Percentiles rank a stretch among this genome's conserved stretches.
phyloP scores from a whole-genome alignment of 2,329 filamentous ascomycete species.

The Monosporascus sp. region DNA sequence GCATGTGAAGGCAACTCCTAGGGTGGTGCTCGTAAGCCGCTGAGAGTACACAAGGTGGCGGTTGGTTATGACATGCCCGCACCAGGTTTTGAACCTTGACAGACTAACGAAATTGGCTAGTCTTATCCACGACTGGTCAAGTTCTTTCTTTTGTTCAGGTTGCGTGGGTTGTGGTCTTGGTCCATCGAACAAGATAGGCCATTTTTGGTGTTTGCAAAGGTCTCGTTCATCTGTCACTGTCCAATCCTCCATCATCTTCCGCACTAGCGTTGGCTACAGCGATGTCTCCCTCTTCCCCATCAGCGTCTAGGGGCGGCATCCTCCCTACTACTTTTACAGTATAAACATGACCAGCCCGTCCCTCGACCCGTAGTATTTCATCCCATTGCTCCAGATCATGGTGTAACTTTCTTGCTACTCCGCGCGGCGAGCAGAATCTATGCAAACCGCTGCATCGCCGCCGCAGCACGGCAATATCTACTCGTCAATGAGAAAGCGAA shows the following conservation, averaged over 20 bases:
- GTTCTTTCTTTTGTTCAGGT: neutral
- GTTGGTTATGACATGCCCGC: neutral
- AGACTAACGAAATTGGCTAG: neutral
- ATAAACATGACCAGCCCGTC: neutral
- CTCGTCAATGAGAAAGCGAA: too few species aligned
- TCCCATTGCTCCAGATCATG: neutral
- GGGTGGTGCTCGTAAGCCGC: neutral
- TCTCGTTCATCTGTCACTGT: neutral
- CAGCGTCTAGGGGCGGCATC: neutral
- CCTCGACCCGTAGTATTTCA: neutral
- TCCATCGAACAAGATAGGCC: neutral
- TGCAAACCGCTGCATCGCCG: neutral
- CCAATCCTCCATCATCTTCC: neutral
- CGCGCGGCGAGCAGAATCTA: neutral
- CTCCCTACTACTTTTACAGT: neutral
- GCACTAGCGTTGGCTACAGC: neutral
- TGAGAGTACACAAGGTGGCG: neutral
- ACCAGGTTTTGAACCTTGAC: neutral
- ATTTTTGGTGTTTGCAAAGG: neutral
- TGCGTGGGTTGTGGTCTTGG: neutral
- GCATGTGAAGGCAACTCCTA: neutral
- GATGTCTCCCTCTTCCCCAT: neutral
- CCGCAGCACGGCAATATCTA: neutral
- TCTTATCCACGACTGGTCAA: neutral
- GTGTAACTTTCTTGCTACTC: neutral